Evolutionary conservation across 2,329 filamentous ascomycete species (phyloP).

Genomic region (Fusarium chlamydosporum): DNA sequence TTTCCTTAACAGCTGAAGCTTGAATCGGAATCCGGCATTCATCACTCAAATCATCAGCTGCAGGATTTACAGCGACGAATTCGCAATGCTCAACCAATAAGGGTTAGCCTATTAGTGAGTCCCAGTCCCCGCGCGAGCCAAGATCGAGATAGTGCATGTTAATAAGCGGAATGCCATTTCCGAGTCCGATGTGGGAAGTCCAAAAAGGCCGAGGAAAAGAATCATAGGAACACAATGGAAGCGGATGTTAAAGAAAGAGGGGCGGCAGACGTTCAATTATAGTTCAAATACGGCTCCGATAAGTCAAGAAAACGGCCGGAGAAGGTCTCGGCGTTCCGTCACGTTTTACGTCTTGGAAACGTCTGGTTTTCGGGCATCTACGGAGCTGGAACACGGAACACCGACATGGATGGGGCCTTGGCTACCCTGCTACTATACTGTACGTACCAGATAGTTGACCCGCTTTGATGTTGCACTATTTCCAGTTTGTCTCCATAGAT

Average conservation of each 20-base stretch:
- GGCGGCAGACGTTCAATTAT: slow-evolving; percentile 44
- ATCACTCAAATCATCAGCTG: slow-evolving; percentile 19
- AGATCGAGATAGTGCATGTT: slow-evolving; percentile 1
- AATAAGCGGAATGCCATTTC: slow-evolving; percentile 29
- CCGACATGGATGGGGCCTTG: slow-evolving; percentile 4
- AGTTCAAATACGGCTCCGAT: slow-evolving; percentile 30
- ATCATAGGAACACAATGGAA: neutral
- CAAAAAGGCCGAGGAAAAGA: neutral
- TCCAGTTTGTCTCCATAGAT: slow-evolving; percentile 10
- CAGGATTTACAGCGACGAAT: slow-evolving; percentile 23
- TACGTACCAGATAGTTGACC: slow-evolving; percentile 1
- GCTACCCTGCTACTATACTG: no score
- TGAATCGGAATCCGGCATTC: neutral
- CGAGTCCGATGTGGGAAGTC: slow-evolving; percentile 1
- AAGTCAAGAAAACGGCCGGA: slow-evolving; percentile 33
- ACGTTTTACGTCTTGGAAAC: slow-evolving; percentile 18
- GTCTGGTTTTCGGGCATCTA: slow-evolving; percentile 40
- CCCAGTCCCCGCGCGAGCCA: slow-evolving; percentile 17
- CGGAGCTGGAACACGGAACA: slow-evolving; percentile 33
- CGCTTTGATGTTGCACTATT: slow-evolving; percentile 11
- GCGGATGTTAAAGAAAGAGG: slow-evolving; percentile 1
- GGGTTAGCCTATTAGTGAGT: slow-evolving; percentile 22
- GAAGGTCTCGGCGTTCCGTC: slow-evolving; percentile 22
- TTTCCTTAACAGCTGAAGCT: slow-evolving; percentile 4
- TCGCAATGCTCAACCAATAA: slow-evolving; percentile 6